These are phyloP conservation scores for Vitis hybrid DNA, from an alignment of 177 flowering plant species.

Conservation along the genomic window DNA sequence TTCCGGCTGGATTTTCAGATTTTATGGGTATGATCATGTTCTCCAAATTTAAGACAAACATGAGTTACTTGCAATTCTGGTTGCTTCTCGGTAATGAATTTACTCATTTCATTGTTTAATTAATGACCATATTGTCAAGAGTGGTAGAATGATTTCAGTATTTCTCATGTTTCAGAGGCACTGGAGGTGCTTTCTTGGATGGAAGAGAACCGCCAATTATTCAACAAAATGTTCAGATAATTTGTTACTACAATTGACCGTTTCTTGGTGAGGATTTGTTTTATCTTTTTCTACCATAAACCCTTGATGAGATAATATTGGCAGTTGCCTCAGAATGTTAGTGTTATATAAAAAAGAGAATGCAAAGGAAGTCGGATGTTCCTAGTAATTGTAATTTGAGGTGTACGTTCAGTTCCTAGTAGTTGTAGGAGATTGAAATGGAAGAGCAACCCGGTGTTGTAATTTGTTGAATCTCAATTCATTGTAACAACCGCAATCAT, in stretches of 20 bases:
- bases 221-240: constrained; percentile 3
- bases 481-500: no score
- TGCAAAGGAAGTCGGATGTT: no score
- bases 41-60: constrained; percentile 26
- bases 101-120: not conserved
- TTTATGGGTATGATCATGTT: constrained; percentile 7
- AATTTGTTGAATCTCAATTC: no score
- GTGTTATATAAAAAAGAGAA: no score
- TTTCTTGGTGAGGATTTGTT: not conserved
- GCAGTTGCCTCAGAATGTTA: no score
- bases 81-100: constrained; percentile 32
- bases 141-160: not conserved
- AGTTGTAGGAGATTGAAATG: not conserved
- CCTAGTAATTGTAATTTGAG: not conserved
- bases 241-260: not conserved
- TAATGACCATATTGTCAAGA: no score
- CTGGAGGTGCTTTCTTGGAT: constrained; percentile 28
- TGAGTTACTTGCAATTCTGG: constrained; percentile 29
- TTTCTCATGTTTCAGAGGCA: constrained; percentile 14
- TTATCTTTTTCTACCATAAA: not conserved
- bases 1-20: constrained; percentile 13
- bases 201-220: constrained; percentile 2
- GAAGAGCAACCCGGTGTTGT: not conserved
- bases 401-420: not conserved
- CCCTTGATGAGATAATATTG: not conserved